A percentile compares a stretch with the other conserved stretches of the same genome.
Conservation (phyloP, 371 early-diverging fungal genomes). For the Actinomucor elegans region DNA sequence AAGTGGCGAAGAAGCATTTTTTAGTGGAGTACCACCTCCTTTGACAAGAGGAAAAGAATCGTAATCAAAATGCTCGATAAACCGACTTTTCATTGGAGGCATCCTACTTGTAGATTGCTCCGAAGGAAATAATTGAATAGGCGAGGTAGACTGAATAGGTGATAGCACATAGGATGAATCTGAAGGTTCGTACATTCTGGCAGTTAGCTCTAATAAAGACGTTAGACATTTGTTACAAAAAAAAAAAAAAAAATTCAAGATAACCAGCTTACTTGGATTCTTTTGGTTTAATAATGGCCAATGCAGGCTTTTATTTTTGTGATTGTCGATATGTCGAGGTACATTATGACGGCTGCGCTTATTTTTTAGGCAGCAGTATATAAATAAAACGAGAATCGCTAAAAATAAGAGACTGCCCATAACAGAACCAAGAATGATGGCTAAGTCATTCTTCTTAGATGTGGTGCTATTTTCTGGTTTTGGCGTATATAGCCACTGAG, state of each 20-base stretch:
- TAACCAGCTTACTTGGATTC: too few species aligned
- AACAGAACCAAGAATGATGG: conserved; percentile 14
- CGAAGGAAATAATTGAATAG: conserved; percentile 1
- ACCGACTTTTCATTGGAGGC: neutral
- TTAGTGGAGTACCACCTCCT: neutral
- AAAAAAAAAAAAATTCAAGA: too few species aligned
- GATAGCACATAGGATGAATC: neutral
- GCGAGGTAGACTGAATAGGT: conserved; percentile 3
- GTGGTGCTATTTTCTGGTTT: neutral
- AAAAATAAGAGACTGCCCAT: conserved; percentile 12
- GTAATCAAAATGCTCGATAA: conserved; percentile 11
- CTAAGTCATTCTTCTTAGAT: neutral
- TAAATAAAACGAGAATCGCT: conserved; percentile 3
- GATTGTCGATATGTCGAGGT: too few species aligned
- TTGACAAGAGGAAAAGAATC: neutral
- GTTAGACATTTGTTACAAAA: too few species aligned
- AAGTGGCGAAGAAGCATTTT: neutral
- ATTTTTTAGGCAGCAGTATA: neutral
- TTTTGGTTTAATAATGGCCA: too few species aligned
- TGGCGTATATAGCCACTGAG: conserved; percentile 1
- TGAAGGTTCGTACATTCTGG: too few species aligned
- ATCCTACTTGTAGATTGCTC: too few species aligned
- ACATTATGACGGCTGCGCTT: neutral
- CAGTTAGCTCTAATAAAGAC: too few species aligned
- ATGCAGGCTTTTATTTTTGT: too few species aligned